Conservation (phyloP, 305 asterid genomes). For the Ajuga reptans region DNA sequence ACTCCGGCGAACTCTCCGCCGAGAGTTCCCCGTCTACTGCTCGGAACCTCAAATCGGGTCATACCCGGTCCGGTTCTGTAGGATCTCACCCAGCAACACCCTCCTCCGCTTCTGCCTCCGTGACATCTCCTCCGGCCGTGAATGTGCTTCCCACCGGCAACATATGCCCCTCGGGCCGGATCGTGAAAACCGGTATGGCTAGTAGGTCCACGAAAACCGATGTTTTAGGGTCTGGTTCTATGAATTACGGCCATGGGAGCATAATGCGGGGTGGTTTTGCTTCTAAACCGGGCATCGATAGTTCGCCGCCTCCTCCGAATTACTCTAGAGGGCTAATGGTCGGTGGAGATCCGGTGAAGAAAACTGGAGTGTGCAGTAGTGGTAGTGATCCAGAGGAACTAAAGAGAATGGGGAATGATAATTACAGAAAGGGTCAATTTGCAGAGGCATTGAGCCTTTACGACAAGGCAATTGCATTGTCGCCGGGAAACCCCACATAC, state of each 20-base stretch:
- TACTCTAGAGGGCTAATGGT: constrained; percentile 35
- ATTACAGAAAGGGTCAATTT: constrained; percentile 55
- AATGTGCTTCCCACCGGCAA: constrained; percentile 70
- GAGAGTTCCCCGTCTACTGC: constrained; percentile 52
- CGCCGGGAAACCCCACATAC: constrained; percentile 58
- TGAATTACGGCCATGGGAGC: constrained; percentile 83
- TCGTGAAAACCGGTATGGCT: constrained; percentile 58
- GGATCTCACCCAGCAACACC: constrained; percentile 33
- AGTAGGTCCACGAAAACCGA: constrained; percentile 48
- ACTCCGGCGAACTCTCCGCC: constrained; percentile 66
- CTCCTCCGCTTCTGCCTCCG: constrained; percentile 43
- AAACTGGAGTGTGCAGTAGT: constrained; percentile 21
- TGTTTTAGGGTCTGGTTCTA: constrained; percentile 63
- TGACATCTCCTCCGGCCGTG: constrained; percentile 51
- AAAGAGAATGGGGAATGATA: constrained; percentile 70
- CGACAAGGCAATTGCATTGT: constrained; percentile 72
- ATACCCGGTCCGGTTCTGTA: constrained; percentile 44
- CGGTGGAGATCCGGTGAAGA: constrained; percentile 38
- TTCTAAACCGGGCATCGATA: constrained; percentile 30
- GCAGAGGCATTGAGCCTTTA: constrained; percentile 59
- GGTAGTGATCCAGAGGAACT: constrained; percentile 67
- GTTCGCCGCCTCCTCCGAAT: constrained; percentile 14
- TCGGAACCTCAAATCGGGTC: constrained; percentile 37
- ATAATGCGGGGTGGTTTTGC: constrained; percentile 61
- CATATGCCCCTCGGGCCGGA: constrained; percentile 74